Evolutionary conservation across 306 rosid genomes (phyloP), one percentile per base, ranked within the genome.

Genomic region (Vicia villosa): DNA sequence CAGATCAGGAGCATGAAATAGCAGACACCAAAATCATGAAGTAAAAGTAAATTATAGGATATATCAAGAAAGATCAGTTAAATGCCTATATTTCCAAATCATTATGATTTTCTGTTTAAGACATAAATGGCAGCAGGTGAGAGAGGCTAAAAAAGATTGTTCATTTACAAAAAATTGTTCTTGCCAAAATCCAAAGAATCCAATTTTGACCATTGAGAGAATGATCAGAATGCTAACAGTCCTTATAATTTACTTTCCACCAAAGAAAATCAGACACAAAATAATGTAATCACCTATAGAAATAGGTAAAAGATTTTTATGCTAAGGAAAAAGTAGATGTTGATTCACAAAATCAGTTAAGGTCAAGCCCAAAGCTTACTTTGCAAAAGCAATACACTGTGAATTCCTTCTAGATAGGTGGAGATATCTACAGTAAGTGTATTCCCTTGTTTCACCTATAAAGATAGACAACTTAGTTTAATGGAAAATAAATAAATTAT

Each of bases 351-450:
- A 55, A 11, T 76, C 49, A 40, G 49, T 59, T 24, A 69, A 76
- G 66, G 49, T 70, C 68, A 74, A 69, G 45, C 71, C 51, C 68
- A 68, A 80, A 68, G 78, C 82, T 94, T 87, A 94, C 98, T 55
- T 79, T 65, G 89, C 66, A 83, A 83, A 76, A 81, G 88, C 80
- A 94, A 78, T 52, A 88, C 79, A 63, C 83, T 80, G 82, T 90
- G 95, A 81, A 94, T 85, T 80, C 97, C 98, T 84, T 90, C 92
- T 45, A 94, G 84, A 80, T 85, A 94, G 60, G 81, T 73, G 75
- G 88, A 80, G 68, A 94, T 52, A 74, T 88, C 87, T 42, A 83
- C 69, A 19, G 55, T 72, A 67, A 78, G 70, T 0, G 80, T 79
- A 61, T 73, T 80, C 79, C 76, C 91, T 83, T 74, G 84, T 61